phyloP scores from a whole-genome alignment of 1,284 basidiomycete genomes.

The Sutorius eximius region DNA sequence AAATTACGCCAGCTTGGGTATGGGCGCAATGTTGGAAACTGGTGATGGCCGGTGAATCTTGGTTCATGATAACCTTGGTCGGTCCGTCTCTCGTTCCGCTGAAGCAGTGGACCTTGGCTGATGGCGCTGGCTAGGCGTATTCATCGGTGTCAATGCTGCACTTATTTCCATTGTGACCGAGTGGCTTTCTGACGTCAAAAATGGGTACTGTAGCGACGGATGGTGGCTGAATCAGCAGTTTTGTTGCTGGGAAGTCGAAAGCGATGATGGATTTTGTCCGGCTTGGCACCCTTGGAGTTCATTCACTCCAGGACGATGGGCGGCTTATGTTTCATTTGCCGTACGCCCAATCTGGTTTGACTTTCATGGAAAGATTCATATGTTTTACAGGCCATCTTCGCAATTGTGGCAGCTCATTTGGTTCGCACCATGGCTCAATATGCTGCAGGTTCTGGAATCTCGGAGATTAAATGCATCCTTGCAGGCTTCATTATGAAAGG shows the following conservation, averaged over 20 bases:
- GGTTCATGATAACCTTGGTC: constrained; percentile 81
- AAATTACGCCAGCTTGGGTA: constrained; percentile 54
- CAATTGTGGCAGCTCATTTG: constrained; percentile 84
- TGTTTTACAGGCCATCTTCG: constrained; percentile 62
- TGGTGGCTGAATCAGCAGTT: constrained; percentile 99
- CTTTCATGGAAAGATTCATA: constrained; percentile 4
- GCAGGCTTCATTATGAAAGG: constrained; percentile 97
- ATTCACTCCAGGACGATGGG: constrained; percentile 73
- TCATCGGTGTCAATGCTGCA: constrained; percentile 92
- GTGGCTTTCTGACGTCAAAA: constrained; percentile 97
- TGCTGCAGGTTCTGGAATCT: constrained; percentile 97
- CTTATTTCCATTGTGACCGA: constrained; percentile 95
- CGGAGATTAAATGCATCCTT: constrained; percentile 98
- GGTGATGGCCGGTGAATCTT: constrained; percentile 65
- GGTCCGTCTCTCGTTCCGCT: constrained; percentile 54
- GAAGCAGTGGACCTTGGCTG: background rate
- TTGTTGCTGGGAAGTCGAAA: constrained; percentile 95
- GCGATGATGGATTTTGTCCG: constrained; percentile 80
- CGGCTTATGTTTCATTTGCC: constrained; percentile 87
- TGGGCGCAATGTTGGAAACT: constrained; percentile 65
- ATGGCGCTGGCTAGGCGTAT: constrained; percentile 60
- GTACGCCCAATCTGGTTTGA: constrained; percentile 48
- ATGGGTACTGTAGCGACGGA: constrained; percentile 93
- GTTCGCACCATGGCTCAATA: constrained; percentile 90
- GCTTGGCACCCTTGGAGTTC: constrained; percentile 95